These are phyloP conservation scores for Microbotryum intermedium DNA, from an alignment of 1,284 basidiomycete genomes.

Conservation along the genomic window DNA sequence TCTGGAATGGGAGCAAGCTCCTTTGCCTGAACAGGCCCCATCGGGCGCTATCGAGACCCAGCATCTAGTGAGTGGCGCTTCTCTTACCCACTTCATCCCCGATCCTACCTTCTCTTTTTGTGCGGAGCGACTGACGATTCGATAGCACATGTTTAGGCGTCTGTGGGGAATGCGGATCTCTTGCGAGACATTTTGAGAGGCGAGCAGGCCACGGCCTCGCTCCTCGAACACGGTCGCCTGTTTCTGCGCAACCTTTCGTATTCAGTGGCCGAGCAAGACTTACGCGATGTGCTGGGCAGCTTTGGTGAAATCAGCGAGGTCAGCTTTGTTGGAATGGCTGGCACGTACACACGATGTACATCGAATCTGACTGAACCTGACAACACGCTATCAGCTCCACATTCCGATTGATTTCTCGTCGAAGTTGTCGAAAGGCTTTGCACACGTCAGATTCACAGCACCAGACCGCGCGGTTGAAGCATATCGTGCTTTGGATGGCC, in stretches of 20 bases:
- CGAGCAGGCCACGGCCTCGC: constrained; percentile 5
- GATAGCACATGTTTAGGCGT: too few species aligned
- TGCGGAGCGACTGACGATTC: too few species aligned
- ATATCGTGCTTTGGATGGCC: constrained; percentile 68
- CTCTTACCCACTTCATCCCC: too few species aligned
- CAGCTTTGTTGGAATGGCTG: constrained; percentile 11
- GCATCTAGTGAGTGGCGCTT: constrained; percentile 26
- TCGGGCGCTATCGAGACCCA: constrained; percentile 1
- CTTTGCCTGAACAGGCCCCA: too few species aligned
- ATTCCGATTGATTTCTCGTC: constrained; percentile 63
- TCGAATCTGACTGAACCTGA: constrained; percentile 51
- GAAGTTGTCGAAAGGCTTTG: constrained; percentile 65
- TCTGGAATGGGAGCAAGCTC: not conserved
- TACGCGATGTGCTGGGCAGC: constrained; percentile 57
- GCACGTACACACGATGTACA: not conserved
- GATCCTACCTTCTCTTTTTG: too few species aligned
- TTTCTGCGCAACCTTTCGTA: constrained; percentile 90
- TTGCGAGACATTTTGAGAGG: too few species aligned
- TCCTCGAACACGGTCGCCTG: constrained; percentile 68
- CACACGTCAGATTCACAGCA: constrained; percentile 68
- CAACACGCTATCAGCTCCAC: constrained; percentile 55
- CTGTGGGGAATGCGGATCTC: too few species aligned
- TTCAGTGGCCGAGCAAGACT: constrained; percentile 64
- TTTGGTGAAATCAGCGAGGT: constrained; percentile 58
- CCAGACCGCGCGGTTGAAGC: constrained; percentile 64